Evolutionary conservation across 306 rosid species (phyloP).

Genomic region (Alnus glutinosa): DNA sequence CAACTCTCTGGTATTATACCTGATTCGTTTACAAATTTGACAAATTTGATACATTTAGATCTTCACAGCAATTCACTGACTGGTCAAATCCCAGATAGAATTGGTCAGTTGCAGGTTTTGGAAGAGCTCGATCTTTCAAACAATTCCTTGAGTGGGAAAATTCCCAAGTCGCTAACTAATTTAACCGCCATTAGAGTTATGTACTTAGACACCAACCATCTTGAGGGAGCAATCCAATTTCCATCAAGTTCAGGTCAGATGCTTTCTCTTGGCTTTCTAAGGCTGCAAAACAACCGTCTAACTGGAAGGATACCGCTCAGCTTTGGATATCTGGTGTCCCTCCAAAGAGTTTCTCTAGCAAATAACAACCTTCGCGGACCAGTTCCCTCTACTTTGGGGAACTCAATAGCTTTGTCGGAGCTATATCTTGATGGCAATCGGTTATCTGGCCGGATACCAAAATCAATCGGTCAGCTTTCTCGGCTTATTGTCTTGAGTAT

Average conservation of each 20-base stretch:
- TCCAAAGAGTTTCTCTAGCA: constrained; percentile 52
- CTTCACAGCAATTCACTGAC: constrained; percentile 43
- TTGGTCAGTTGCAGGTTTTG: constrained; percentile 48
- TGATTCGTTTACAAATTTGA: constrained; percentile 46
- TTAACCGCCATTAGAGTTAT: constrained; percentile 49
- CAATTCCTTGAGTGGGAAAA: constrained; percentile 48
- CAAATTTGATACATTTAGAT: constrained; percentile 47
- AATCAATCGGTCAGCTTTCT: constrained; percentile 53
- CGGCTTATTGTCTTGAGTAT: constrained; percentile 47
- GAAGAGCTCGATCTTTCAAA: constrained; percentile 61
- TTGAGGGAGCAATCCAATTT: constrained; percentile 58
- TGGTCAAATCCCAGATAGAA: constrained; percentile 43
- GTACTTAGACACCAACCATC: constrained; percentile 47
- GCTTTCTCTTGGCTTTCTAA: constrained; percentile 45
- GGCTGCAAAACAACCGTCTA: constrained; percentile 51
- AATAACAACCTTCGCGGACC: constrained; percentile 55
- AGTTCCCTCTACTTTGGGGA: constrained; percentile 59
- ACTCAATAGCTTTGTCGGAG: constrained; percentile 42
- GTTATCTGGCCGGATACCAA: constrained; percentile 56
- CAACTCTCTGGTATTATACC: constrained; percentile 51
- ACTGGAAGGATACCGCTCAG: constrained; percentile 46
- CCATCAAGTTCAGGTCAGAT: constrained; percentile 51
- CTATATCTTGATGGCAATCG: constrained; percentile 51
- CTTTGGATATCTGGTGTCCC: constrained; percentile 48
- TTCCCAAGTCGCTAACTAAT: constrained; percentile 53